A percentile compares a stretch with the other conserved stretches of the same genome.
Conservation (phyloP, 768 basidiomycete species). For the Fistulinella prunicolor region DNA sequence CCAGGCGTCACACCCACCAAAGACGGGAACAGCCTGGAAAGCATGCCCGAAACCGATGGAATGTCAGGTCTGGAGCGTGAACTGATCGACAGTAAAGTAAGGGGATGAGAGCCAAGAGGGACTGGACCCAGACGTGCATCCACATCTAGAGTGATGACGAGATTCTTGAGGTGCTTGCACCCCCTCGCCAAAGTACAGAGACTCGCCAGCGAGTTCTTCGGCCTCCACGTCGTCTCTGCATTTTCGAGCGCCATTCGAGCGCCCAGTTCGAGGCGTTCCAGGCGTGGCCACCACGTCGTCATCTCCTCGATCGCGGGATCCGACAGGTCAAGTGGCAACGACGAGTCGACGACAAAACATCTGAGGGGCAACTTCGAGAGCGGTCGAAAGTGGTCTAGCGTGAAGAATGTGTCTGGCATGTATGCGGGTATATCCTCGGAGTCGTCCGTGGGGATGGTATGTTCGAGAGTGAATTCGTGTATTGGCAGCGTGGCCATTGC, state of each 20-base stretch:
- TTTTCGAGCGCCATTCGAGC: conserved; percentile 27
- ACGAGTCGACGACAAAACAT: conserved; percentile 39
- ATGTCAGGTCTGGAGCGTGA: conserved; percentile 31
- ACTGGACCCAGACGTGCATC: not conserved
- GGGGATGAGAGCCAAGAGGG: conserved; percentile 6
- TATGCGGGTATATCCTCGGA: conserved; percentile 32
- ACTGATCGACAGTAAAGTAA: conserved; percentile 36
- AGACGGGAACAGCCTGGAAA: conserved; percentile 40
- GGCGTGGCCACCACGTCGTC: conserved; percentile 43
- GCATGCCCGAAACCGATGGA: conserved; percentile 24
- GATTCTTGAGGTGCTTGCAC: conserved; percentile 16
- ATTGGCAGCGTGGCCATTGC: conserved; percentile 34
- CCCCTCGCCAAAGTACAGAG: conserved; percentile 16
- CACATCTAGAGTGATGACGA: conserved; percentile 20
- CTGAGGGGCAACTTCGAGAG: conserved; percentile 37
- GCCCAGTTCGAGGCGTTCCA: conserved; percentile 43
- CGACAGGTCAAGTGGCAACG: conserved; percentile 36
- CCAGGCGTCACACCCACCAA: conserved; percentile 36
- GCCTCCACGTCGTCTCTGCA: conserved; percentile 14
- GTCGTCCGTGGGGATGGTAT: conserved; percentile 27
- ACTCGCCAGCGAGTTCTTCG: conserved; percentile 16
- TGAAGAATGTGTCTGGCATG: conserved; percentile 12
- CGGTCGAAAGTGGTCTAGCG: conserved; percentile 32
- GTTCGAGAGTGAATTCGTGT: conserved; percentile 40
- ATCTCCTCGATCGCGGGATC: conserved; percentile 40